A percentile compares a stretch with the other conserved stretches of the same genome.
Conservation (phyloP, 2,329 filamentous ascomycete species). For the Whalleya microplaca region DNA sequence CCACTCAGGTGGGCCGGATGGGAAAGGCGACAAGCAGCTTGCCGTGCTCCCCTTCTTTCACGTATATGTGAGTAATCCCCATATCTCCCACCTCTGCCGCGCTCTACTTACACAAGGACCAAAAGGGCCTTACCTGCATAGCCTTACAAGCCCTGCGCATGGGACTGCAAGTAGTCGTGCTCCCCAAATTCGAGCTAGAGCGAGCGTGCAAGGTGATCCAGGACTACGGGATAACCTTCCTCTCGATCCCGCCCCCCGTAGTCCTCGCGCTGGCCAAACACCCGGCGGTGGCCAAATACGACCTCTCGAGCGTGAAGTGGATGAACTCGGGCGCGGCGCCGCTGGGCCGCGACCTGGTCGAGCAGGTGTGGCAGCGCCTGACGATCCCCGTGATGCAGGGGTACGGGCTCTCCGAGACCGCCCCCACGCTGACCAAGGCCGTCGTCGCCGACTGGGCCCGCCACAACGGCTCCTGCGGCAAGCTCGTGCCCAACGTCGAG, state of each 20-base stretch:
- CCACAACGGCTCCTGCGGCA: constrained; percentile 78
- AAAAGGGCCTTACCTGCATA: constrained; percentile 68
- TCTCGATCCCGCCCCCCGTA: constrained; percentile 84
- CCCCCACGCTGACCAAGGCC: constrained; percentile 77
- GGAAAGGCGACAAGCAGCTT: constrained; percentile 71
- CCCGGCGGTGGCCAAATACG: constrained; percentile 77
- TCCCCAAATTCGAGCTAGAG: constrained; percentile 81
- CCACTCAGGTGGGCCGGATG: constrained; percentile 57
- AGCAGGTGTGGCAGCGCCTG: constrained; percentile 73
- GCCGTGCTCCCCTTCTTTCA: constrained; percentile 90
- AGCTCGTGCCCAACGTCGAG: constrained; percentile 76
- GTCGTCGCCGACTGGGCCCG: constrained; percentile 75
- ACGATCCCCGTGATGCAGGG: constrained; percentile 86
- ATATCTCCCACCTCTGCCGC: background rate
- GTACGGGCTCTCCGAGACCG: constrained; percentile 88
- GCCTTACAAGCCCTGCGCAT: constrained; percentile 69
- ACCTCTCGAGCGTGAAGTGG: constrained; percentile 78
- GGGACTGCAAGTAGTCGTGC: constrained; percentile 69
- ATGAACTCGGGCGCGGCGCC: constrained; percentile 89
- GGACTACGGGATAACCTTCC: constrained; percentile 73
- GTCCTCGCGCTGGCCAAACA: constrained; percentile 80
- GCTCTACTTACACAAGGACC: too few species aligned
- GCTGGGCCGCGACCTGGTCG: constrained; percentile 77
- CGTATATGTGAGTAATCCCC: constrained; percentile 69
- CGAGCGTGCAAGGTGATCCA: constrained; percentile 79